Conservation (phyloP, 371 early-diverging fungal genomes). For the Mortierella sp. region DNA sequence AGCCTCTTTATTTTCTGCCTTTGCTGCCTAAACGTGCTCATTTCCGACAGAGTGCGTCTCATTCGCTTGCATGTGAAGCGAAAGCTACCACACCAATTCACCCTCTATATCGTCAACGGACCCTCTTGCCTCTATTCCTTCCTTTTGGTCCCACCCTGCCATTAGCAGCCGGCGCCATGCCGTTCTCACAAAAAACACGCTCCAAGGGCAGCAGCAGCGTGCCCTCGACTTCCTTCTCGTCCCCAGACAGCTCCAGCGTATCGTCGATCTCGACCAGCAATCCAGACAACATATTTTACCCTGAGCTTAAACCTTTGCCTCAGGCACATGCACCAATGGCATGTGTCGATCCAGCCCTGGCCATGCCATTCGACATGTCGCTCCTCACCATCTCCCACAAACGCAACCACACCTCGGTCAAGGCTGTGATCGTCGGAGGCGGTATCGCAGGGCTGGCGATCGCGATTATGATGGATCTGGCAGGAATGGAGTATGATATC, state of each 20-base stretch:
- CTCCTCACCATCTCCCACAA: slow-evolving; percentile 51
- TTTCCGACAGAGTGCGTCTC: too few relatives aligned
- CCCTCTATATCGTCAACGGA: too few relatives aligned
- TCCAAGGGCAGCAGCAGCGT: slow-evolving; percentile 1
- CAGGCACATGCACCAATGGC: slow-evolving; percentile 33
- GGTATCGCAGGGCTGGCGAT: slow-evolving; percentile 35
- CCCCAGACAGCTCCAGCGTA: slow-evolving; percentile 15
- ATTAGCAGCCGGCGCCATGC: not conserved
- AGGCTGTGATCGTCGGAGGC: slow-evolving; percentile 48
- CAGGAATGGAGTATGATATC: slow-evolving; percentile 45
- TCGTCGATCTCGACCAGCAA: slow-evolving; percentile 13
- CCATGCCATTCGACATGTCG: slow-evolving; percentile 50
- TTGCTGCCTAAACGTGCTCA: too few relatives aligned
- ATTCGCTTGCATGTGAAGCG: too few relatives aligned
- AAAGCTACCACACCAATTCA: too few relatives aligned
- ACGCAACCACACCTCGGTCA: slow-evolving; percentile 22
- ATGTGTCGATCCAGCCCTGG: slow-evolving; percentile 19
- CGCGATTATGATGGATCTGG: slow-evolving; percentile 47
- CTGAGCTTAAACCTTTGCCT: slow-evolving; percentile 37
- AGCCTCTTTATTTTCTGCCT: too few relatives aligned
- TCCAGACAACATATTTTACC: slow-evolving; percentile 2
- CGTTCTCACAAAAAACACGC: not conserved
- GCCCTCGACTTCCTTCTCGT: slow-evolving; percentile 16
- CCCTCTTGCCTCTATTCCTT: too few relatives aligned
- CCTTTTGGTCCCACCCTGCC: too few relatives aligned